phyloP scores from a whole-genome alignment of 352 stramenopile species.

The Hyphochytrium catenoides region DNA sequence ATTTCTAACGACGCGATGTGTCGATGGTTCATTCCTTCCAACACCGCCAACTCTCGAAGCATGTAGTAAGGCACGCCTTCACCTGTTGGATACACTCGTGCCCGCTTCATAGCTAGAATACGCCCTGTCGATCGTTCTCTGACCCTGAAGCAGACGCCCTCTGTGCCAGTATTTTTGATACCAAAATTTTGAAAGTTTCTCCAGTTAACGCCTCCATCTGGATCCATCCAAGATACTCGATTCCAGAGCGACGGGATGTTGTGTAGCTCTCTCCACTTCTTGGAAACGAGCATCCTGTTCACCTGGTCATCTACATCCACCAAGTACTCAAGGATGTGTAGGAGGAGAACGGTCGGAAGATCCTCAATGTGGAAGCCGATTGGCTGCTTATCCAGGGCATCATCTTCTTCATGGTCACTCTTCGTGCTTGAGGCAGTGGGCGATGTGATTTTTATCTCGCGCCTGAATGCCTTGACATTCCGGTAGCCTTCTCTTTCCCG shows the following conservation, averaged over 20 bases:
- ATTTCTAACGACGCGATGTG: conserved; percentile 63
- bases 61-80: conserved; percentile 80
- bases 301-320: conserved; percentile 36
- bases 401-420: no score
- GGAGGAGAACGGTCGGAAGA: no score
- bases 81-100: conserved; percentile 55
- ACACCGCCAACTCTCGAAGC: conserved; percentile 58
- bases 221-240: conserved; percentile 26
- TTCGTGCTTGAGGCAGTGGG: no score
- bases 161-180: conserved; percentile 67
- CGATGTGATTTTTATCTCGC: no score
- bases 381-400: no score
- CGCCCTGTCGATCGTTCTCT: conserved; percentile 51
- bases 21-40: conserved; percentile 58
- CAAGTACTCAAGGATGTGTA: conserved; percentile 59
- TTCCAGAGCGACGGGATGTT: conserved; percentile 36
- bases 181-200: conserved; percentile 63
- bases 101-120: conserved; percentile 65
- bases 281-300: conserved; percentile 40
- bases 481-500: no score
- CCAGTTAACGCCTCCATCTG: conserved; percentile 51
- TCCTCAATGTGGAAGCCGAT: no score
- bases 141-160: conserved; percentile 62
- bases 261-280: conserved; percentile 46
- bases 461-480: no score